These are phyloP conservation scores for Blepharisma japonicum DNA, from an alignment of 73 alveolate genomes.

Conservation along the genomic window DNA sequence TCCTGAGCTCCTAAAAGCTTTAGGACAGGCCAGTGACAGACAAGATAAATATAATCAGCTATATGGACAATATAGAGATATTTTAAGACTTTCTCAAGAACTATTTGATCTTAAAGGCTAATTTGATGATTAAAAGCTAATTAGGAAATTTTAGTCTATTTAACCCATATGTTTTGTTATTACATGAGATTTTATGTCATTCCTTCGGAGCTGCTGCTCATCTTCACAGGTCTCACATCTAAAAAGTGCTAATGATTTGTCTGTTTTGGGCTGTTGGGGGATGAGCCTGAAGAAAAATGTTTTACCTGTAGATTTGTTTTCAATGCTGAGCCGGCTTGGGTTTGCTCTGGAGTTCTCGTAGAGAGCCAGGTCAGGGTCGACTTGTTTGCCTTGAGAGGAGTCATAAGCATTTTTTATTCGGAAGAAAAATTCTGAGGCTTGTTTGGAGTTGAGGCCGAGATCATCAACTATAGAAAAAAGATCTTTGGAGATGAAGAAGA, in stretches of 20 bases:
- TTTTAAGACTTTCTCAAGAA: no score
- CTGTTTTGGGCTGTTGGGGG: slow-evolving; percentile 3
- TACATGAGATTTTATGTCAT: no score
- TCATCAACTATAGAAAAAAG: neutral
- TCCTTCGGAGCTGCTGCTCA: no score
- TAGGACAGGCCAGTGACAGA: no score
- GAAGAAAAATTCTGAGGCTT: neutral
- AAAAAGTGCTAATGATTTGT: neutral
- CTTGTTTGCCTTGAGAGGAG: neutral
- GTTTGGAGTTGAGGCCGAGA: neutral
- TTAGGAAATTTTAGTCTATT: no score
- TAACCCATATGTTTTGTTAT: no score
- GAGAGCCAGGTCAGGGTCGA: neutral
- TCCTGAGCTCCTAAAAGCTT: no score
- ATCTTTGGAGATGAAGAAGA: neutral
- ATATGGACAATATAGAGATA: no score
- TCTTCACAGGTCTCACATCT: no score
- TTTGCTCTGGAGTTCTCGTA: slow-evolving; percentile 7
- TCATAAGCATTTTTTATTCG: slow-evolving; percentile 11
- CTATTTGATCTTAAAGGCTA: no score
- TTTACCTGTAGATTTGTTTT: slow-evolving; percentile 8
- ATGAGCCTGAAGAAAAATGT: slow-evolving; percentile 17
- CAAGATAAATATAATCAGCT: no score
- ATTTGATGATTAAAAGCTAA: no score
- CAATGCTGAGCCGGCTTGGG: slow-evolving; percentile 13